Conservation (phyloP, 1,284 basidiomycete genomes). For the Marasmius fiardii region DNA sequence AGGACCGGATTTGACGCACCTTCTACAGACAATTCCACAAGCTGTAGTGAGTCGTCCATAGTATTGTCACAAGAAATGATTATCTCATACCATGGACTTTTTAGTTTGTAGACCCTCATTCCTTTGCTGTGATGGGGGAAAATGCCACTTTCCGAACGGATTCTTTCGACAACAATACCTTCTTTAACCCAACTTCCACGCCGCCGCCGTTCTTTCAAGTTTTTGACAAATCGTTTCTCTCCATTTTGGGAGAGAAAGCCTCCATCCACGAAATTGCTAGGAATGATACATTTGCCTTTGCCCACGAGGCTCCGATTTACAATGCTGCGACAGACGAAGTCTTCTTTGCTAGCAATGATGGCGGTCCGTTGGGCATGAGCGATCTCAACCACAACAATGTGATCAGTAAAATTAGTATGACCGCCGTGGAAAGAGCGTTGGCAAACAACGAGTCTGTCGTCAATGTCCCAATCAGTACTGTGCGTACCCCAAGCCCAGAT, state of each 20-base stretch:
- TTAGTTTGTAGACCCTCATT: slow-evolving; percentile 38
- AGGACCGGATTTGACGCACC: too few relatives aligned
- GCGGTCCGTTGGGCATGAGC: slow-evolving; percentile 37
- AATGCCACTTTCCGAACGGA: slow-evolving; percentile 36
- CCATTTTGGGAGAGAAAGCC: slow-evolving; percentile 55
- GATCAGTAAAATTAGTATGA: slow-evolving; percentile 43
- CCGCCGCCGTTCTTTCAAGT: slow-evolving; percentile 66
- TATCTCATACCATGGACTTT: not conserved
- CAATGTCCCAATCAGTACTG: slow-evolving; percentile 53
- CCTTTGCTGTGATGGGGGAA: slow-evolving; percentile 40
- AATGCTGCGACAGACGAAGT: slow-evolving; percentile 30
- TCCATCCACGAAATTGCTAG: slow-evolving; percentile 56
- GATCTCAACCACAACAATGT: slow-evolving; percentile 43
- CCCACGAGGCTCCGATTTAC: slow-evolving; percentile 75
- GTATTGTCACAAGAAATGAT: too few relatives aligned
- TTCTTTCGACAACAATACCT: slow-evolving; percentile 25
- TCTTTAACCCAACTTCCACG: slow-evolving; percentile 42
- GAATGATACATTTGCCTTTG: slow-evolving; percentile 59
- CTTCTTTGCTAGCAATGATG: slow-evolving; percentile 45
- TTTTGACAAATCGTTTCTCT: slow-evolving; percentile 58
- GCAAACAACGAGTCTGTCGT: slow-evolving; percentile 32
- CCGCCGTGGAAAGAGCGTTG: slow-evolving; percentile 38
- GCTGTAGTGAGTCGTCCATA: too few relatives aligned
- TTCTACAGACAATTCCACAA: too few relatives aligned
- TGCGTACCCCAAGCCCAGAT: slow-evolving; percentile 24